Base-by-base conservation (phyloP, 495 filamentous ascomycete species). In the Daldinia grandis region DNA sequence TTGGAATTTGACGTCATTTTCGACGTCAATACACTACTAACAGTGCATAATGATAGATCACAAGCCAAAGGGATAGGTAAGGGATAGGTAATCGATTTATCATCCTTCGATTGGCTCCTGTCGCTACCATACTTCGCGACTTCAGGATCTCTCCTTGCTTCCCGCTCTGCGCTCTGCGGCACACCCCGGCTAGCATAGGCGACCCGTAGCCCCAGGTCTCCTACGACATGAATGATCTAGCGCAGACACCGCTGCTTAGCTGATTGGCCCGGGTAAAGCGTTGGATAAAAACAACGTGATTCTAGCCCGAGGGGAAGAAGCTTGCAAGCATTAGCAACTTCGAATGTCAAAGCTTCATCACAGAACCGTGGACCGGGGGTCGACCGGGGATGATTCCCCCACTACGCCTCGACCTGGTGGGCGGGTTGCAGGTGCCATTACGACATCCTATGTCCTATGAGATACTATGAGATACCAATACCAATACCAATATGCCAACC, bases 261-360 rank as follows among this genome's bases (percentile, higher is more conserved):
- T 73, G 57, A 73, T 73, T 73, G 70, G 70, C 15, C 33, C 70
- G 70, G 70, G n/a, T 73, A 65, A 73, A 49, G 51, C n/a, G 24
- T 7, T 56, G 49, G 47, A 8, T 72, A 61, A 59, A 56, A 10
- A 56, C 25, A 58, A 63, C 57, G 56, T 59, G 53, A 49, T 68
- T 72, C 59, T 64, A 72, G 69, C 58, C 58, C 42, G 35, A 61
- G 28, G 57, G 57, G 21, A 33, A 33, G 50, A 56, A 44, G 31
- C 66, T 37, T 37, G 19, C 8, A 14, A 42, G 42, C 30, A 49
- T 50, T 70, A 70, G 30, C 37, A 38, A n/a, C 28, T 44, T 53
- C 17, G 15, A 53, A 25, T 61, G 40, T 58, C 50, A 66, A 40
- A 56, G 56, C 55, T 61, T 42, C 68, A 70, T 47, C 42, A 66